Evolutionary conservation across 1,284 basidiomycete genomes (phyloP), one percentile per base, ranked within the genome.

Genomic region (Apiotrichum laibachii): DNA sequence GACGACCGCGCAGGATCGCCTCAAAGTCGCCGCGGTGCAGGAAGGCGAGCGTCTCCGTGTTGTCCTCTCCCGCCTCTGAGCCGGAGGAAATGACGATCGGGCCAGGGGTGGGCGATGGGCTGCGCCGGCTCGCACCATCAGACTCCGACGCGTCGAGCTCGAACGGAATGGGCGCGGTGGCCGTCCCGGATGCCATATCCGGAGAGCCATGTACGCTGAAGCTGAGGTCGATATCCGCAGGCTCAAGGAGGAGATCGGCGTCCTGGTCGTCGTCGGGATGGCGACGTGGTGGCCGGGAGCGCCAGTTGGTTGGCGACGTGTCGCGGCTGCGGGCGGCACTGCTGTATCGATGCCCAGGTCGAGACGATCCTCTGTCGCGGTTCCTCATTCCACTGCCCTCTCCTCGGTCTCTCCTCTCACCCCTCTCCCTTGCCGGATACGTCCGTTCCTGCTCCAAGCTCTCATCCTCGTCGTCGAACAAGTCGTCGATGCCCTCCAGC

Each of bases 1-100:
- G 15, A 7, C 58, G 45, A 2, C 71, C 71, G 13, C 63, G 65
- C 0, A 74, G 62, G 45, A 77, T 68, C 1, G 67, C 62, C 44
- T 75, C 75, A 48, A 74, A 77, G 53, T 75, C 75, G 4, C 73
- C 75, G 15, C 69, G 62, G 53, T 72, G 72, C 9, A 77, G 60
- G 22, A 69, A 60, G 12, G 68, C 72, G 4, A 77, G 63, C 2
- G 50, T 53, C 50, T 52, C 58, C 19, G 65, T 56, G 53, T 72
- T 70, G 54, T 75, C 71, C 46, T 77, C 75, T 35, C 60, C 40
- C 0, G 69, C 72, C 37, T 71, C 66, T 0, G 65, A 67, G 2
- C 51, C 58, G 22, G 44, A 55, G 10, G 64, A 58, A 5, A 66
- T 48, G 19, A 67, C 52, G 5, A 71, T 59, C 1, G 64, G 63